Evolutionary conservation across 495 filamentous ascomycete genomes (phyloP), one percentile per base, ranked within the genome.

Genomic region (Xylaria nigripes): DNA sequence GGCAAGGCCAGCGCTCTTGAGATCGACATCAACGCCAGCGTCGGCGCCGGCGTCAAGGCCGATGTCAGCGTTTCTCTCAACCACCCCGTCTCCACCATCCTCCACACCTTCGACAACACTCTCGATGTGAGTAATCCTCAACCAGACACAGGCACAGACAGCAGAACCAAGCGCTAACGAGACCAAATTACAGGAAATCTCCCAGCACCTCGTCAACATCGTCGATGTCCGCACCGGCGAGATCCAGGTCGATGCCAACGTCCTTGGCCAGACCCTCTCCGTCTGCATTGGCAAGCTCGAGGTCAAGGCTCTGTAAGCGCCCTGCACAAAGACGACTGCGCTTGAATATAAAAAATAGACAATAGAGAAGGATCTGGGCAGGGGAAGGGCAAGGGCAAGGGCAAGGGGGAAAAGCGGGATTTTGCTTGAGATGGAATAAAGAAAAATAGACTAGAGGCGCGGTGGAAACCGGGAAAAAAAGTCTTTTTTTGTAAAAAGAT

Each of bases 1-100:
- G 68, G 59, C 16, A 68, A 68, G 55, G 58, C 60, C 21, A 61
- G 57, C 4, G 5, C 68, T 18, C 25, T 67, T 24, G 19, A n/a
- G 15, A 27, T 41, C 9, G 48, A 71, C 43, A n/a, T n/a, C n/a
- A n/a, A n/a, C n/a, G n/a, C n/a, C n/a, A n/a, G n/a, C n/a, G n/a
- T n/a, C 32, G 13, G 13, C 10, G 32, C 15, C 32, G 6, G 15
- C 32, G 32, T 12, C 32, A 19, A 19, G 15, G 23, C 40, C 8
- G 48, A 71, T 41, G 56, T 54, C n/a, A 6, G 60, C 41, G 45
- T n/a, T n/a, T n/a, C n/a, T n/a, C n/a, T 71, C 10, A 68, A 67
- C 34, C 38, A 54, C 24, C 60, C 65, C n/a, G 45, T 61, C 13
- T 10, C 56, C 16, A 6, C 43, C 15, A 47, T 54, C 22, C 54